phyloP scores from a whole-genome alignment of 805 yeast genomes.

The Lipomyces chichibuensis region DNA sequence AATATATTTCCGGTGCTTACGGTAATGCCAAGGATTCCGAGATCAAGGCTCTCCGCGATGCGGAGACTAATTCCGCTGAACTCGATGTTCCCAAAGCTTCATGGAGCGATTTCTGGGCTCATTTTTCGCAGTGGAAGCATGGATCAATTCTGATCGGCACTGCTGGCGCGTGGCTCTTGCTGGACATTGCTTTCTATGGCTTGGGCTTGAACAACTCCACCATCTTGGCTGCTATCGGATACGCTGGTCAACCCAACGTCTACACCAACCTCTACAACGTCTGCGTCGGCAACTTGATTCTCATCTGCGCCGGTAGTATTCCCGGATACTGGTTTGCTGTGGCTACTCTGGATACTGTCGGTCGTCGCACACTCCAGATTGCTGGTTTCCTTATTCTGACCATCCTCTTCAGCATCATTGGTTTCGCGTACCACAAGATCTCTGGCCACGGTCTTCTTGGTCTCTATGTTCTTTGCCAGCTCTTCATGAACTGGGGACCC shows the following conservation, averaged over 20 bases:
- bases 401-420: slow-evolving; percentile 72
- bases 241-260: slow-evolving; percentile 69
- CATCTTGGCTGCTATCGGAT: slow-evolving; percentile 82
- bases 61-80: slow-evolving; percentile 18
- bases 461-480: slow-evolving; percentile 77
- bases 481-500: slow-evolving; percentile 92
- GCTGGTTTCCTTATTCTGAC: slow-evolving; percentile 76
- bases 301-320: slow-evolving; percentile 91
- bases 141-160: slow-evolving; percentile 83
- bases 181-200: slow-evolving; percentile 91
- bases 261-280: slow-evolving; percentile 71
- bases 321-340: slow-evolving; percentile 92
- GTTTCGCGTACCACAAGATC: slow-evolving; percentile 78
- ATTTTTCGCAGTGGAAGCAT: slow-evolving; percentile 85
- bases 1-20: slow-evolving; percentile 53
- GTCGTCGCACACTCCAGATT: slow-evolving; percentile 83
- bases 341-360: slow-evolving; percentile 76
- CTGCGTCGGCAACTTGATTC: slow-evolving; percentile 90
- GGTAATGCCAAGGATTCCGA: slow-evolving; percentile 56
- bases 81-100: slow-evolving; percentile 79
- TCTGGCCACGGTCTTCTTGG: slow-evolving; percentile 70
- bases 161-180: slow-evolving; percentile 87
- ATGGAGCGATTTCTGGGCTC: slow-evolving; percentile 66
- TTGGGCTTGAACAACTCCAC: slow-evolving; percentile 79
- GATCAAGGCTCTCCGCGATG: slow-evolving; percentile 29